phyloP scores from a whole-genome alignment of 2,329 filamentous ascomycete species.

The Aspergillus carbonarius region DNA sequence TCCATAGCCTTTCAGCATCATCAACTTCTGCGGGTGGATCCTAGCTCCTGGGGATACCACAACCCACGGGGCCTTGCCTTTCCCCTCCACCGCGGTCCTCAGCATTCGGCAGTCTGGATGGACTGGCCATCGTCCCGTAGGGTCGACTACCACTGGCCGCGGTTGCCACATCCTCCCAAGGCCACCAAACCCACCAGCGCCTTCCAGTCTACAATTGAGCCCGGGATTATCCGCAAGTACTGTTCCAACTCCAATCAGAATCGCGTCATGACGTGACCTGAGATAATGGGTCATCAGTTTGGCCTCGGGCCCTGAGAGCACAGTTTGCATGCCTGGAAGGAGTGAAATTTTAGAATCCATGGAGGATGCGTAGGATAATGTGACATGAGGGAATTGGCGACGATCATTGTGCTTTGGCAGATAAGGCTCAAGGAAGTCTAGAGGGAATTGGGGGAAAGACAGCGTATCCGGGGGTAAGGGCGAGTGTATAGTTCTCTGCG shows the following conservation, averaged over 20 bases:
- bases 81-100: conserved; percentile 60
- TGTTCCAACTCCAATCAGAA: conserved; percentile 81
- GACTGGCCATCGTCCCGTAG: conserved; percentile 70
- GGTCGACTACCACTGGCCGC: conserved; percentile 79
- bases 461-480: conserved; percentile 41
- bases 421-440: conserved; percentile 53
- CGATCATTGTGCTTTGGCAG: conserved; percentile 42
- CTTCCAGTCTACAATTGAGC: conserved; percentile 74
- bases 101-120: conserved; percentile 63
- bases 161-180: conserved; percentile 63
- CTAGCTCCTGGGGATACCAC: conserved; percentile 54
- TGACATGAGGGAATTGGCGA: conserved; percentile 57
- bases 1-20: conserved; percentile 47
- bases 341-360: conserved; percentile 79
- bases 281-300: conserved; percentile 95
- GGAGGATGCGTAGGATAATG: conserved; percentile 86
- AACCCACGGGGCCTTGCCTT: conserved; percentile 72
- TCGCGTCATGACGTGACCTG: conserved; percentile 77
- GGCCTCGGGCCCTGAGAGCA: conserved; percentile 75
- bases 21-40: conserved; percentile 48
- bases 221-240: conserved; percentile 81
- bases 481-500: conserved; percentile 16
- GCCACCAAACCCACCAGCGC: conserved; percentile 57
- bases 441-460: conserved; percentile 45
- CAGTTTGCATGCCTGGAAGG: conserved; percentile 75